Conservation (phyloP, 305 asterid genomes). For the Stenogyne calaminthoides region DNA sequence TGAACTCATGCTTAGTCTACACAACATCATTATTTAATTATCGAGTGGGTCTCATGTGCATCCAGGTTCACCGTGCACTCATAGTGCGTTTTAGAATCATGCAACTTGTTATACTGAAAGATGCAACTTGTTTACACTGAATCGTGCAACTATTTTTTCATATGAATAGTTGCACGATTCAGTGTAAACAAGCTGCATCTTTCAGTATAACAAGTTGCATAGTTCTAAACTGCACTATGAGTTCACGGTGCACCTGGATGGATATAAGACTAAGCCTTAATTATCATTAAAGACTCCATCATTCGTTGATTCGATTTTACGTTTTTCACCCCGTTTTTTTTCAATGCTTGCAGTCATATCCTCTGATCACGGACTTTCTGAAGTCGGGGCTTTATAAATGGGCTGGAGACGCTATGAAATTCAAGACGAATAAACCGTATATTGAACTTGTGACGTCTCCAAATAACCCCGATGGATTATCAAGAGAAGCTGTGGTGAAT, state of each 20-base stretch:
- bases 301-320: not conserved
- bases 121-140: no score
- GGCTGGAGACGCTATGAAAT: constrained; percentile 77
- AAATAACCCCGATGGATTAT: constrained; percentile 88
- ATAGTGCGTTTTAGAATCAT: no score
- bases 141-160: no score
- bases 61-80: no score
- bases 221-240: no score
- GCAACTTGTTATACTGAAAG: no score
- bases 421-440: constrained; percentile 55
- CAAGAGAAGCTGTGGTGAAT: constrained; percentile 71
- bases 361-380: constrained; percentile 71
- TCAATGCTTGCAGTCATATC: constrained; percentile 72
- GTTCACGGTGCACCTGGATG: no score
- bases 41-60: no score
- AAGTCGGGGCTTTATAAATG: constrained; percentile 86
- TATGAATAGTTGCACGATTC: no score
- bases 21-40: not conserved
- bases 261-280: no score
- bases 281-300: not conserved
- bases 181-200: no score
- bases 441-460: constrained; percentile 92
- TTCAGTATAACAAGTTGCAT: no score
- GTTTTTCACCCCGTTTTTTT: not conserved
- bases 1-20: constrained; percentile 5